Base-by-base conservation (phyloP, 306 rosid genomes). In the Sphenostylis stenocarpa region DNA sequence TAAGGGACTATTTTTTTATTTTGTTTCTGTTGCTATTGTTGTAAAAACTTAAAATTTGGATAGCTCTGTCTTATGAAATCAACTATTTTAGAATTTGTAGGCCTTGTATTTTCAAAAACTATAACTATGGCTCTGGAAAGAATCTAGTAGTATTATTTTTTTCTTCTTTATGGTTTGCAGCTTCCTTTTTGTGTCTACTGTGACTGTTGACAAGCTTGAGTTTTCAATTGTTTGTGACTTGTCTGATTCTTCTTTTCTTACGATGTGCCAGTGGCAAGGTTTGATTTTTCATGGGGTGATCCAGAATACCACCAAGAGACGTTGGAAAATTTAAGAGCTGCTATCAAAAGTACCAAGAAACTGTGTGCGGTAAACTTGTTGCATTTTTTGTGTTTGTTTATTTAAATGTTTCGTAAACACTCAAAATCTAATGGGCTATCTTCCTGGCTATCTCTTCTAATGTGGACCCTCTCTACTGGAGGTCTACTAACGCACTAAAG, bases 201-300 rank as follows among this genome's bases (percentile, higher is more conserved):
- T 76, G 65, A 53, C 39, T 36, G 43, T 34, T 72, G 51, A 29
- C 26, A 62, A 73, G 28, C 36, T 41, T 52, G 34, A 67, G 24
- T 77, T 3, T 55, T 47, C 16, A 13, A 21, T 43, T 20, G 52
- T 19, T 75, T 8, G 7, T 2, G 12, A 20, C 58, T 52, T 1
- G 24, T 48, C 51, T 70, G 33, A 16, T 36, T 44, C 7, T 53
- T 49, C 41, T 61, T 26, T 78, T 76, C 77, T 67, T 41, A 47
- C 45, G 19, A 43, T 67, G 83, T 71, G 26, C 69, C 72, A 91
- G 96, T 91, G 83, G 96, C 93, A 16, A 77, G 96, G 80, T 87
- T 91, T 55, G 96, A 91, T 72, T 91, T 88, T 75, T 88, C 96
- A 16, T 88, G 91, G 96, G 88, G 93, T 12, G 84, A 91, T 77